Conservation (phyloP, 306 rosid species). For the Pyrus bretschneideri region DNA sequence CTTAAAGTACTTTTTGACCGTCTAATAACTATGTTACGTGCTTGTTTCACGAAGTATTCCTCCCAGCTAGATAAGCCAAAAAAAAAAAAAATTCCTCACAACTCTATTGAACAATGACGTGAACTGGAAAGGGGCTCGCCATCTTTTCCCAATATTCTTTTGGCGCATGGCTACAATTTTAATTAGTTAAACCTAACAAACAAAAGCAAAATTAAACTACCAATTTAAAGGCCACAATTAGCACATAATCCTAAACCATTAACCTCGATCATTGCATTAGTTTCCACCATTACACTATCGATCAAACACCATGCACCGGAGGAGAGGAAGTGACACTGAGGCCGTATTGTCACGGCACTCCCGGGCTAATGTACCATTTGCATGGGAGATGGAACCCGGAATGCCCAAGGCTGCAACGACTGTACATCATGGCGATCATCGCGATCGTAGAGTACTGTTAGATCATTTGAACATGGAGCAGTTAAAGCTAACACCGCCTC, state of each 20-base stretch:
- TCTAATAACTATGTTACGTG: too few species aligned
- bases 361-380: conserved; percentile 35
- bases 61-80: background rate
- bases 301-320: background rate
- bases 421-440: background rate
- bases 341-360: background rate
- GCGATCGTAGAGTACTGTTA: background rate
- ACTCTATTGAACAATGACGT: background rate
- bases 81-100: background rate
- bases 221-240: background rate
- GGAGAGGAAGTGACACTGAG: background rate
- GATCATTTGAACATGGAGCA: background rate
- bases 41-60: too few species aligned
- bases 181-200: background rate
- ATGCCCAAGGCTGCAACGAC: background rate
- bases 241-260: background rate
- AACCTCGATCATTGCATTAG: background rate
- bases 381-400: conserved; percentile 58
- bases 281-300: background rate
- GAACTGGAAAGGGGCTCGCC: background rate
- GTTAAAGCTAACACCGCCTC: conserved; percentile 11
- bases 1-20: too few species aligned
- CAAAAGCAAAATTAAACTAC: background rate
- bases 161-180: background rate
- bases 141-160: background rate